Percentiles rank a stretch among this genome's conserved stretches.
phyloP scores from a whole-genome alignment of 2,329 filamentous ascomycete species.

The Gaeumannomyces sp. region DNA sequence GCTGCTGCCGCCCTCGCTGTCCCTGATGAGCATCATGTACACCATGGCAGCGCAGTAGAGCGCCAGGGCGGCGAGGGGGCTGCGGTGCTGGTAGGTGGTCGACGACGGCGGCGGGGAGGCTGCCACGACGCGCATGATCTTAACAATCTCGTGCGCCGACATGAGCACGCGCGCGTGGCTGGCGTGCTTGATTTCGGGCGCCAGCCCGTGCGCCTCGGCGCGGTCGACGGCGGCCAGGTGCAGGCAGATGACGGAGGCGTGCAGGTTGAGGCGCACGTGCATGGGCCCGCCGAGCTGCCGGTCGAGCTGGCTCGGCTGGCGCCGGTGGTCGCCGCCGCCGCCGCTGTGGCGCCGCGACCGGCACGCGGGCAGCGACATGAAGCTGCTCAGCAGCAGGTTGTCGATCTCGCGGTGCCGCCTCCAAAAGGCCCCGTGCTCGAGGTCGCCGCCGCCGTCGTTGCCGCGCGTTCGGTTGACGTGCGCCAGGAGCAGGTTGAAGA shows the following conservation, averaged over 20 bases:
- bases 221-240: conserved; percentile 86
- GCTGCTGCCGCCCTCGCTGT: conserved; percentile 45
- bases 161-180: conserved; percentile 70
- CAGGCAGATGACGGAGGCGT: conserved; percentile 80
- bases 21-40: conserved; percentile 55
- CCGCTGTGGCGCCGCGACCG: conserved; percentile 22
- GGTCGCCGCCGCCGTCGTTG: conserved; percentile 66
- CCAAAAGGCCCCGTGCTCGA: conserved; percentile 76
- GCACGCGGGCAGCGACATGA: conserved; percentile 67
- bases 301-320: conserved; percentile 61
- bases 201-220: conserved; percentile 64
- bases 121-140: conserved; percentile 58
- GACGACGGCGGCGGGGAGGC: neutral
- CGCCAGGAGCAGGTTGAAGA: conserved; percentile 75
- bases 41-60: conserved; percentile 76
- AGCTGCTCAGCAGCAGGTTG: conserved; percentile 69
- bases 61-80: conserved; percentile 73
- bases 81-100: conserved; percentile 46
- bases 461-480: conserved; percentile 70
- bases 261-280: conserved; percentile 82
- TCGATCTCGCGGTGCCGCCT: conserved; percentile 77
- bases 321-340: conserved; percentile 33
- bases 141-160: conserved; percentile 77
- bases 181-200: conserved; percentile 57
- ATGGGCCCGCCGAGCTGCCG: conserved; percentile 60